Base-by-base conservation (phyloP, 2,329 filamentous ascomycete genomes). In the Neopestalotiopsis clavispora region DNA sequence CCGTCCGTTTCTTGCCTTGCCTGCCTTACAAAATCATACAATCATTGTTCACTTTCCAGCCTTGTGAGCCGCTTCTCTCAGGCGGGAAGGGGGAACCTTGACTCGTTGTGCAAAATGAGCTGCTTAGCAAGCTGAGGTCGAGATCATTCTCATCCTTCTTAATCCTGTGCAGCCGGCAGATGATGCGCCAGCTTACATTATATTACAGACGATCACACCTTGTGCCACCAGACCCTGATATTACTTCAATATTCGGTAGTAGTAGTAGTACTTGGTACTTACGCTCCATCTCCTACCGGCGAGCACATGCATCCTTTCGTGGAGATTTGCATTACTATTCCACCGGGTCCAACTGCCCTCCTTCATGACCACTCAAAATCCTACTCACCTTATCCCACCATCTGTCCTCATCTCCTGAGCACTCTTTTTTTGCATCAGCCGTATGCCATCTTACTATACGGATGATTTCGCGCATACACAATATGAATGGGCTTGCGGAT, bases 201-300 rank as follows among this genome's bases (percentile, higher is more conserved):
- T 52, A 52, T 52, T 17, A 52, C 45, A 52, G 45, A 52, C 45
- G 20, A 52, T 52, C 45, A 52, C 20, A 52, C 20, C 20, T 52
- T 52, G 45, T 52, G 45, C 45, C n/a, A 52, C 45, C 45, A 52
- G 45, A 52, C 45, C 45, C n/a, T 52, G 45, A 52, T n/a, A 52
- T 52, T 52, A 52, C 45, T n/a, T 38, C 34, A 38, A 7, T 38
- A 38, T 38, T 38, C 34, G 34, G 34, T 38, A 38, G 34, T 38
- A 38, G 34, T 38, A 38, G 6, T 38, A 10, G 34, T n/a, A 52
- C 45, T n/a, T 52, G 45, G 45, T 52, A 52, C 45, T 52, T 52
- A 3, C 42, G 23, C 23, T 38, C 1, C 34, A 38, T 28, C 1
- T 38, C 6, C 34, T 38, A 38, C 10, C 10, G 34, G 10, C 34